A percentile compares a stretch with the other conserved stretches of the same genome.
Evolutionary conservation across 306 rosid genomes (phyloP).

Genomic region (Pachyrhizus erosus): DNA sequence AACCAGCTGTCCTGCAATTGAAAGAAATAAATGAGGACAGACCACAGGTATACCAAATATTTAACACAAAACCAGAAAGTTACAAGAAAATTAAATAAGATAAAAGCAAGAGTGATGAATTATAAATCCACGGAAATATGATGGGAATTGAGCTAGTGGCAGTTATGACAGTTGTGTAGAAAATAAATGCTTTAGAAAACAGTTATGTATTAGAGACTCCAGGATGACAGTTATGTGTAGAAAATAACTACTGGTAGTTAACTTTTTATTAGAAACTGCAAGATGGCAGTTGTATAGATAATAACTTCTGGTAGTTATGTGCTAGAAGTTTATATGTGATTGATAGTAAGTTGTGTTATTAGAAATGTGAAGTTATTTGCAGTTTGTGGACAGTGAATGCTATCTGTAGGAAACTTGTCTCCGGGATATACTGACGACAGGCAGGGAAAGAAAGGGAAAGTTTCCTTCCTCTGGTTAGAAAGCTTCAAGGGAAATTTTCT

Average conservation of each 20-base stretch:
- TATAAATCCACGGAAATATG: not conserved
- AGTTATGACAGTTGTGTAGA: not conserved
- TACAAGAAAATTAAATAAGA: not conserved
- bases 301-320: not conserved
- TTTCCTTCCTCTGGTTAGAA: not conserved
- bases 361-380: not conserved
- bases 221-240: not conserved
- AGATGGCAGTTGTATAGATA: not conserved
- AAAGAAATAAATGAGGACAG: constrained; percentile 33
- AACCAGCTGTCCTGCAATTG: constrained; percentile 84
- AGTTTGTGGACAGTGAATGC: not conserved
- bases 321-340: not conserved
- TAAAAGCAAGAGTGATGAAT: not conserved
- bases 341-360: not conserved
- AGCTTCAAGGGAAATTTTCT: not conserved
- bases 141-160: not conserved
- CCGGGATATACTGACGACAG: not conserved
- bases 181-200: not conserved
- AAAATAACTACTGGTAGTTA: not conserved
- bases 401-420: not conserved
- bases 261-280: not conserved
- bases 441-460: not conserved
- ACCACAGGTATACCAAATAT: constrained; percentile 28
- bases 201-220: not conserved
- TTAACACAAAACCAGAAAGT: not conserved